Conservation (phyloP, 306 rosid species). For the Acacia acuminata region DNA sequence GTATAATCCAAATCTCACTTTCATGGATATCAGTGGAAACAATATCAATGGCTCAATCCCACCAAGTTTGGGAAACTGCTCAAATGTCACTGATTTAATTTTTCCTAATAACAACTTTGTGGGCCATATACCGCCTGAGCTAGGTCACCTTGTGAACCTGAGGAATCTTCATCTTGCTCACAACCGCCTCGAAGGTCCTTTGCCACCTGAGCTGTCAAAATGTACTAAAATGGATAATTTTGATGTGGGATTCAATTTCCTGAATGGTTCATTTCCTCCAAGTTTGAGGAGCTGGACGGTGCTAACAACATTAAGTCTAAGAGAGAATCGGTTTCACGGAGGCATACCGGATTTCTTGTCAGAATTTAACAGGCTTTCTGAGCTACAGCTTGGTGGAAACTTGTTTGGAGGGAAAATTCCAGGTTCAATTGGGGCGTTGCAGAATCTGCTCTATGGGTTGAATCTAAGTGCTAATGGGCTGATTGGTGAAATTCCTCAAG, state of each 20-base stretch:
- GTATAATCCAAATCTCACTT: constrained; percentile 37
- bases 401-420: constrained; percentile 72
- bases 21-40: constrained; percentile 58
- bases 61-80: constrained; percentile 64
- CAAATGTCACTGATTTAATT: constrained; percentile 47
- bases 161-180: constrained; percentile 52
- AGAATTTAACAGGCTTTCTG: constrained; percentile 44
- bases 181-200: constrained; percentile 67
- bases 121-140: constrained; percentile 60
- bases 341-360: constrained; percentile 60
- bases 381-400: constrained; percentile 82
- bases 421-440: constrained; percentile 58
- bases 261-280: constrained; percentile 69
- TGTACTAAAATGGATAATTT: constrained; percentile 53
- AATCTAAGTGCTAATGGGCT: constrained; percentile 79
- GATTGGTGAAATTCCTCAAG: constrained; percentile 65
- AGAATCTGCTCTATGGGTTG: constrained; percentile 48
- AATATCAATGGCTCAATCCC: constrained; percentile 61
- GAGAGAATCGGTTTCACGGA: constrained; percentile 66
- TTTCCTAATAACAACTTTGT: constrained; percentile 56
- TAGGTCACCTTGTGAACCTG: constrained; percentile 63
- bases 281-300: constrained; percentile 59
- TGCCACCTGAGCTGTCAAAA: constrained; percentile 64
- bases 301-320: constrained; percentile 52
- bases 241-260: constrained; percentile 70